Base-by-base conservation (phyloP, 75 land plant species). In the Cupressus sempervirens region DNA sequence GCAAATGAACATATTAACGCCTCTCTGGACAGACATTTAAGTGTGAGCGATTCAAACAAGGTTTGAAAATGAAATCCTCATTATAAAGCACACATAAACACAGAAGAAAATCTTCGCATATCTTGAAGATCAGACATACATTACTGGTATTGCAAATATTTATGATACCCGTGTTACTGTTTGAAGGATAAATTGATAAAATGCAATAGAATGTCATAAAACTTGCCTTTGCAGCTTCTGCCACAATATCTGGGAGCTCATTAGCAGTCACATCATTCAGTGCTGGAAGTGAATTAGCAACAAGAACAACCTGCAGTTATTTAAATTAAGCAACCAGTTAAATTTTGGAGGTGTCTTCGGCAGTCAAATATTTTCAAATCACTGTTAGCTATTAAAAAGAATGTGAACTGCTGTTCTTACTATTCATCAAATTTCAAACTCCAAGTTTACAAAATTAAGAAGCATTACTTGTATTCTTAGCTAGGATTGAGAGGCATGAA, bases 221-320 rank as follows among this genome's bases (percentile, higher is more conserved):
- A 35, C 85, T 9, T 81, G 89, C 98, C 96, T 94, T 96, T 16
- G 99, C 98, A 86, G 99, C 99, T 85, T 98, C 99, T 52, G 99
- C 98, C 15, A 98, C 94, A 83, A 98, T 91, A 41, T 91, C 91
- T 34, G 99, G 99, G 68, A 98, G 88, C 88, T 98, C 99, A 85
- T 85, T 88, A 14, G 98, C 95, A 84, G 98, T 96, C 26, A 98
- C 93, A 91, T 98, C 99, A 89, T 98, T 98, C 35, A 98, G 85
- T 38, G 99, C 99, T 73, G 99, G 99, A 18, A 96, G 91, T 11
- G 99, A 96, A 87, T 98, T 98, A 70, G 93, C 99, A 84, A 98
- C 98, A 41, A 98, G 91, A 54, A 98, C 99, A 50, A 98, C 99
- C 98, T 96, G 90, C 48, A 73, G 45, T 41, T 26, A 79, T 30